Evolutionary conservation across 352 stramenopile genomes (phyloP), one percentile per base, ranked within the genome.

Genomic region (Phytophthora chlamydospora): DNA sequence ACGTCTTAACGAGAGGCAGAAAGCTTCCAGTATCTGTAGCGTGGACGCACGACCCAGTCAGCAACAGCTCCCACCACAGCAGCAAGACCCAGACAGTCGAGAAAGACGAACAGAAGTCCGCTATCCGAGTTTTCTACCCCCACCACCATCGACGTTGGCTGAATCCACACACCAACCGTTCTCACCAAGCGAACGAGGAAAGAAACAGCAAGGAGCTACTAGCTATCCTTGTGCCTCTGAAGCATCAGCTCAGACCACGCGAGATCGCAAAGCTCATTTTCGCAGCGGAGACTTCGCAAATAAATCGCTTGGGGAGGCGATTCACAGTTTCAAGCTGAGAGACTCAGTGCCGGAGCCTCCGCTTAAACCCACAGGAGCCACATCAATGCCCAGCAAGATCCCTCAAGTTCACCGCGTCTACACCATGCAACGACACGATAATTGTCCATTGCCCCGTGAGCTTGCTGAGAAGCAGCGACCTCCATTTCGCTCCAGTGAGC

Each of bases 241-340:
- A 53, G 9, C 11, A 14, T 24, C 38, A 44, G 14, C 11, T 1
- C 46, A 55, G 31, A 31, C 2, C 1, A 24, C 11, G 7, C 45
- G 52, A 50, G 44, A 64, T 36, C 68, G 52, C 6, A 76, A 66
- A 31, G 36, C 31, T 27, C 58, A 57, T 32, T 43, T 79, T 42
- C 78, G 83, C 1, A 78, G 66, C 43, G 83, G 76, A 17, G 73
- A 93, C n/a, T 91, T 93, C 48, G 70, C 57, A 3, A 89, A 89
- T 47, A 84, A 78, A 61, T 85, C 76, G 12, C 68, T 90, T 12
- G 64, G 76, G 6, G 78, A 93, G 63, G 80, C 84, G 2, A 76
- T 90, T 31, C 48, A 78, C 13, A 61, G 44, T 13, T 90, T 89
- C 38, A 71, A 68, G 7, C 58, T 93, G 3, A 73, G 79, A 21